phyloP scores from a whole-genome alignment of 805 yeast species.

The Kuraishia borneana region DNA sequence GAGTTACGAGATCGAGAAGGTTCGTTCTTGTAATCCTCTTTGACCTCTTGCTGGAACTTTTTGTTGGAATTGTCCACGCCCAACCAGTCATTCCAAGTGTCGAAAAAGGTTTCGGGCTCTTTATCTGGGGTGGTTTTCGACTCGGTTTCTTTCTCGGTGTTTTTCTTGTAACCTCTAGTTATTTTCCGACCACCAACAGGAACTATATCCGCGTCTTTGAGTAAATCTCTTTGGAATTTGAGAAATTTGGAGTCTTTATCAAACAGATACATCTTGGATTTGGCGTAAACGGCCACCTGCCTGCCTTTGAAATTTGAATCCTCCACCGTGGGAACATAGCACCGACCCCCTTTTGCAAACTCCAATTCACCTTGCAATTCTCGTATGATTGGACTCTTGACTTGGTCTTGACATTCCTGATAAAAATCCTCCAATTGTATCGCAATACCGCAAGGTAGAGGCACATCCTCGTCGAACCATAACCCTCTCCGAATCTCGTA shows the following conservation, averaged over 20 bases:
- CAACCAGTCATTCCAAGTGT: conserved; percentile 9
- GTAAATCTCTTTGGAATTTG: conserved; percentile 14
- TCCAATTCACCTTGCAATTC: neutral
- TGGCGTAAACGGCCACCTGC: conserved; percentile 15
- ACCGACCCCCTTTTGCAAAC: neutral
- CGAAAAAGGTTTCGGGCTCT: neutral
- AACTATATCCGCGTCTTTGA: conserved; percentile 10
- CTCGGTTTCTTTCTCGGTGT: conserved; percentile 2
- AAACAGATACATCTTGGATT: conserved; percentile 11
- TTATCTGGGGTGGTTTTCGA: neutral
- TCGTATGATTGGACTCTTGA: conserved; percentile 1
- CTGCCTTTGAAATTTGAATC: conserved; percentile 8
- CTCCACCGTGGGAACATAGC: neutral
- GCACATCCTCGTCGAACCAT: conserved; percentile 57
- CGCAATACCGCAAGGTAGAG: conserved; percentile 27
- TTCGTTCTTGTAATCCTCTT: conserved; percentile 38
- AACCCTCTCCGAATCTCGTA: conserved; percentile 77
- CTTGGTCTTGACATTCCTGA: conserved; percentile 4
- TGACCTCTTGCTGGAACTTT: conserved; percentile 32
- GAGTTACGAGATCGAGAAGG: conserved; percentile 25
- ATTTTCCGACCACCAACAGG: conserved; percentile 38
- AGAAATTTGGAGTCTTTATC: conserved; percentile 16
- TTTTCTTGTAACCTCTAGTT: conserved; percentile 33
- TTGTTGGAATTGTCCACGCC: conserved; percentile 18
- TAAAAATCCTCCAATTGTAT: conserved; percentile 51